A percentile compares a stretch with the other conserved stretches of the same genome.
Conservation (phyloP, 2,329 filamentous ascomycete species). For the Anthostomella pinea region DNA sequence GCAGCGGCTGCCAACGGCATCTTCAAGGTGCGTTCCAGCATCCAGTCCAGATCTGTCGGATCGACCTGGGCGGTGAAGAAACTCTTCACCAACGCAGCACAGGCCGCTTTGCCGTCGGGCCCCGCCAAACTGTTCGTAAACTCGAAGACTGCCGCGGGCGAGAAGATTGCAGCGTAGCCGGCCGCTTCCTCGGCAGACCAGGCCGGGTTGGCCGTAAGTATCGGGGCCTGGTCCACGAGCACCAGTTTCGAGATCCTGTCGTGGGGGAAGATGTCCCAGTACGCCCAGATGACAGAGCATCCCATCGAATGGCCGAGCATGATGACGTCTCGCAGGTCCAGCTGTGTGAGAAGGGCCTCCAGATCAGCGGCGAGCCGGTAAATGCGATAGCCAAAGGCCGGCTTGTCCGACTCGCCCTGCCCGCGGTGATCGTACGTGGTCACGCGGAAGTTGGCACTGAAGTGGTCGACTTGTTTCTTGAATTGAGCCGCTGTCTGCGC, state of each 20-base stretch:
- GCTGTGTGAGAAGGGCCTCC: conserved; percentile 24
- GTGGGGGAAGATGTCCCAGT: conserved; percentile 31
- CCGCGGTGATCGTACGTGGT: conserved; percentile 33
- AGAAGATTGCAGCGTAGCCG: conserved; percentile 22
- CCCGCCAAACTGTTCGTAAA: conserved; percentile 16
- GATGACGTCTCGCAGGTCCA: conserved; percentile 29
- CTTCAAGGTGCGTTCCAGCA: conserved; percentile 24
- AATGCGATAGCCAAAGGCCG: conserved; percentile 29
- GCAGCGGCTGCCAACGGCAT: conserved; percentile 24
- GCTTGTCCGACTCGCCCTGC: conserved; percentile 35
- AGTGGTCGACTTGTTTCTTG: conserved; percentile 30
- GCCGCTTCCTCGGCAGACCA: conserved; percentile 26
- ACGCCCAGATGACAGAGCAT: conserved; percentile 30
- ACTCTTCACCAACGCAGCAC: conserved; percentile 11
- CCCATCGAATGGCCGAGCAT: conserved; percentile 37
- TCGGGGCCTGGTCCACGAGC: conserved; percentile 29
- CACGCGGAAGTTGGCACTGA: conserved; percentile 27
- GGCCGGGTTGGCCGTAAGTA: conserved; percentile 25
- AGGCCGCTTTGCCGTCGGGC: conserved; percentile 8
- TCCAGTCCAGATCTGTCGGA: conserved; percentile 26
- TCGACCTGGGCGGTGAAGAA: conserved; percentile 25
- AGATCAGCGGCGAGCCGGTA: conserved; percentile 30
- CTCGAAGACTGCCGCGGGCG: conserved; percentile 14
- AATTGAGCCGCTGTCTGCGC: conserved; percentile 31
- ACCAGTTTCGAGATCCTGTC: conserved; percentile 27